Conservation (phyloP, 2,329 filamentous ascomycete genomes). For the Colletotrichum sansevieriae region DNA sequence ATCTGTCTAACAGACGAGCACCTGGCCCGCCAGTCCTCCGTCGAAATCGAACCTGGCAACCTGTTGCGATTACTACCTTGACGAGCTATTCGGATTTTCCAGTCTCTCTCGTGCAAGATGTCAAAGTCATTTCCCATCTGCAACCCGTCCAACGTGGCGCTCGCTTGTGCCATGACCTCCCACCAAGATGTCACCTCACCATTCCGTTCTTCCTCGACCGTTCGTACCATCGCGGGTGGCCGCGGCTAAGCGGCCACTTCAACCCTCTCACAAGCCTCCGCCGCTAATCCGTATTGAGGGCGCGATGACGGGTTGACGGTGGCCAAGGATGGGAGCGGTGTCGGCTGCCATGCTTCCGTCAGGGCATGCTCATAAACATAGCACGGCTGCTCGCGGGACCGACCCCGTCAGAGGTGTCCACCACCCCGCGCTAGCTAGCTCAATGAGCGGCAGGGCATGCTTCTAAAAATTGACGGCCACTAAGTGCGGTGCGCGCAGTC, state of each 20-base stretch:
- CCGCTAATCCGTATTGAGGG: slow-evolving; percentile 28
- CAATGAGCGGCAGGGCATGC: slow-evolving; percentile 25
- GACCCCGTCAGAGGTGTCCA: slow-evolving; percentile 10
- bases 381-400: slow-evolving; percentile 32
- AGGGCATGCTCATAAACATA: slow-evolving; percentile 28
- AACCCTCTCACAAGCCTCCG: slow-evolving; percentile 4
- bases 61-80: background rate
- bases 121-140: slow-evolving; percentile 34
- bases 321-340: background rate
- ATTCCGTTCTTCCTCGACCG: slow-evolving; percentile 15
- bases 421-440: slow-evolving; percentile 33
- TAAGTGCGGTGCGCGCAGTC: background rate
- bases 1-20: background rate
- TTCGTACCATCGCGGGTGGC: slow-evolving; percentile 33
- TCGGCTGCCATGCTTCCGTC: slow-evolving; percentile 32
- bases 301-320: slow-evolving; percentile 35
- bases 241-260: slow-evolving; percentile 36
- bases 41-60: background rate
- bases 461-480: slow-evolving; percentile 23
- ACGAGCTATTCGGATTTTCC: slow-evolving; percentile 2
- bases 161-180: slow-evolving; percentile 20
- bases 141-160: slow-evolving; percentile 31
- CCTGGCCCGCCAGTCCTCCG: background rate
- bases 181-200: slow-evolving; percentile 24
- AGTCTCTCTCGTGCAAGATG: slow-evolving; percentile 10